Evolutionary conservation across 116 monocot species (phyloP).

Genomic region (Dioscorea cayenensis): DNA sequence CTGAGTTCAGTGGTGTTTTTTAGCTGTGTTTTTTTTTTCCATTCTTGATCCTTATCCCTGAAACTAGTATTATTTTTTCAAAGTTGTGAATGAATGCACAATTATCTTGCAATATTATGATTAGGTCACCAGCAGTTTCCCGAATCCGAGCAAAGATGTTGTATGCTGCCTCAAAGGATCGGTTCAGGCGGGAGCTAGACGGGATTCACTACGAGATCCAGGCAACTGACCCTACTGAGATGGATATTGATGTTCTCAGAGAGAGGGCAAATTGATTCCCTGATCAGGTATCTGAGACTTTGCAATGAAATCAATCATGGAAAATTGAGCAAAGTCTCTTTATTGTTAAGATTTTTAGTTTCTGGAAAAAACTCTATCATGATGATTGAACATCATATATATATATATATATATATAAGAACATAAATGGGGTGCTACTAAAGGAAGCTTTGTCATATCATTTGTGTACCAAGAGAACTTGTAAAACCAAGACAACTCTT

Average conservation of each 20-base stretch:
- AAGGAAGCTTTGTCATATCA: not conserved
- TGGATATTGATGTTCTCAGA: conserved; percentile 9
- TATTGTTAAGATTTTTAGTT: not conserved
- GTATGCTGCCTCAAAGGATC: conserved; percentile 9
- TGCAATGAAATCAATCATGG: not conserved
- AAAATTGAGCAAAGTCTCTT: not conserved
- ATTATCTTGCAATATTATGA: not conserved
- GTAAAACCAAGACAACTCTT: too few relatives aligned
- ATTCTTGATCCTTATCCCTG: not conserved
- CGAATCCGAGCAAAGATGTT: conserved; percentile 10
- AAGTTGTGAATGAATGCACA: not conserved
- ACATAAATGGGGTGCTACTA: not conserved
- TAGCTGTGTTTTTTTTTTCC: too few relatives aligned
- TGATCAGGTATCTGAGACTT: not conserved
- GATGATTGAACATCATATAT: not conserved
- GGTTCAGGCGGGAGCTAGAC: conserved; percentile 7
- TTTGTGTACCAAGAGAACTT: too few relatives aligned
- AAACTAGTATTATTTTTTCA: not conserved
- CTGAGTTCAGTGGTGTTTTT: too few relatives aligned
- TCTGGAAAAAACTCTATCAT: not conserved
- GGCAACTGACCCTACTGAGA: conserved; percentile 9
- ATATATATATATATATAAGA: too few relatives aligned
- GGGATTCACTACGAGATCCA: conserved; percentile 14
- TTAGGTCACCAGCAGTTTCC: conserved; percentile 9
- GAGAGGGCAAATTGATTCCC: conserved; percentile 3